phyloP scores from a whole-genome alignment of 2,329 filamentous ascomycete genomes.

The Bipolaris zeicola region DNA sequence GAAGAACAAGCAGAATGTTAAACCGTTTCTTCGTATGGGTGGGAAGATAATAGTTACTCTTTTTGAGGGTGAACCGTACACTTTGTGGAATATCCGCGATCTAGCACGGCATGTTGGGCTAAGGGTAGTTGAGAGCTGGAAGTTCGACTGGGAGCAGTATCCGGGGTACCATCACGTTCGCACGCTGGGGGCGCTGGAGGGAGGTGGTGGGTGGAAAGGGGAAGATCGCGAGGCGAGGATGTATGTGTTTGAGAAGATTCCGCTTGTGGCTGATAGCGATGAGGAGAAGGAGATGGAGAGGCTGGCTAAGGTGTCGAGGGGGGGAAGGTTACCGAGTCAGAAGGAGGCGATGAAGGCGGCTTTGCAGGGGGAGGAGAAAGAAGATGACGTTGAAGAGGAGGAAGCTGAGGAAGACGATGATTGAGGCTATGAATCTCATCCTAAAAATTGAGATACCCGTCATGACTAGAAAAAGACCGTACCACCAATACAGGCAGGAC shows the following conservation, averaged over 20 bases:
- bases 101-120: constrained; percentile 78
- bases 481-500: neutral
- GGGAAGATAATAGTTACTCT: constrained; percentile 78
- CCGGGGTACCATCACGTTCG: constrained; percentile 75
- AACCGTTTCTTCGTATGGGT: constrained; percentile 55
- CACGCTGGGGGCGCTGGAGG: constrained; percentile 66
- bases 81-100: constrained; percentile 92
- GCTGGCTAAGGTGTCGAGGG: constrained; percentile 22
- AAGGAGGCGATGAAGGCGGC: constrained; percentile 18
- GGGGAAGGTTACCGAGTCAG: constrained; percentile 11
- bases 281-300: constrained; percentile 28
- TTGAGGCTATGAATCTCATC: neutral
- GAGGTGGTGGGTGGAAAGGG: constrained; percentile 56
- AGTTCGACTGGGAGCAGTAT: constrained; percentile 70
- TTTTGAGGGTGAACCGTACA: constrained; percentile 94
- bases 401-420: neutral
- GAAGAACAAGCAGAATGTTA: constrained; percentile 1
- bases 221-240: constrained; percentile 55
- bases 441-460: neutral
- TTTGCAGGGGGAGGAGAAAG: constrained; percentile 19
- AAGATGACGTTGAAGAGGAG: neutral
- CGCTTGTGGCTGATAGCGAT: constrained; percentile 29
- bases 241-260: constrained; percentile 53
- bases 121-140: constrained; percentile 71
- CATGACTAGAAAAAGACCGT: neutral